A percentile compares a stretch with the other conserved stretches of the same genome.
These are phyloP conservation scores for Dipteronia sinensis DNA, from an alignment of 345 rosid genomes.

Conservation along the genomic window DNA sequence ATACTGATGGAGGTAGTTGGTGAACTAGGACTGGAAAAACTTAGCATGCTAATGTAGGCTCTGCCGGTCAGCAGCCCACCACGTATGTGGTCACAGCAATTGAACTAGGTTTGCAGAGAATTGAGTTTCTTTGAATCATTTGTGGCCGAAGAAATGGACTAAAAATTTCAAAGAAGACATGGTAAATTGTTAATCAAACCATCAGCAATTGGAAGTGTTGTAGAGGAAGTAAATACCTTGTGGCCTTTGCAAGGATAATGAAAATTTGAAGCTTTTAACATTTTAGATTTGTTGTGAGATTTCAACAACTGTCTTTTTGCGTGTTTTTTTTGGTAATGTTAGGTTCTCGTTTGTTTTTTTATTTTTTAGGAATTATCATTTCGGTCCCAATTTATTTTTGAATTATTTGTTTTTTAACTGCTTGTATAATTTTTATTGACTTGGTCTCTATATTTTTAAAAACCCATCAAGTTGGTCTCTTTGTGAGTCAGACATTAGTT, in stretches of 20 bases:
- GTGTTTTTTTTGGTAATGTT: too few species aligned
- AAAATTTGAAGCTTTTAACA: neutral
- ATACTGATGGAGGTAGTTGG: constrained; percentile 54
- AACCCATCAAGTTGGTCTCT: too few species aligned
- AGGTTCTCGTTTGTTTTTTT: too few species aligned
- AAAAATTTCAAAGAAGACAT: neutral
- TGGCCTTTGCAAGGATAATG: neutral
- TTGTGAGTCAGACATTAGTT: too few species aligned
- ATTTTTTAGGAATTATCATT: too few species aligned
- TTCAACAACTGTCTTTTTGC: too few species aligned
- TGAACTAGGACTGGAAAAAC: constrained; percentile 24
- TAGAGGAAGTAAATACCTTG: neutral
- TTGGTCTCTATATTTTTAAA: too few species aligned
- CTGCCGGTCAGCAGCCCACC: neutral
- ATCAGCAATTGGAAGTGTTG: neutral
- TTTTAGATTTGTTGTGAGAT: neutral
- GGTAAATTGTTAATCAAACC: neutral
- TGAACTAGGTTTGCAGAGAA: neutral
- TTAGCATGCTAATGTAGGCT: neutral
- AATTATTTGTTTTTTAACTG: too few species aligned
- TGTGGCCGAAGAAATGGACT: neutral
- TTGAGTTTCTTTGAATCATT: neutral
- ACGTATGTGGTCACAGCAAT: neutral
- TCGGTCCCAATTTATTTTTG: too few species aligned
- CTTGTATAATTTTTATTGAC: too few species aligned